Base-by-base conservation (phyloP, 257 asterid species). In the Solanum stenotomum region DNA sequence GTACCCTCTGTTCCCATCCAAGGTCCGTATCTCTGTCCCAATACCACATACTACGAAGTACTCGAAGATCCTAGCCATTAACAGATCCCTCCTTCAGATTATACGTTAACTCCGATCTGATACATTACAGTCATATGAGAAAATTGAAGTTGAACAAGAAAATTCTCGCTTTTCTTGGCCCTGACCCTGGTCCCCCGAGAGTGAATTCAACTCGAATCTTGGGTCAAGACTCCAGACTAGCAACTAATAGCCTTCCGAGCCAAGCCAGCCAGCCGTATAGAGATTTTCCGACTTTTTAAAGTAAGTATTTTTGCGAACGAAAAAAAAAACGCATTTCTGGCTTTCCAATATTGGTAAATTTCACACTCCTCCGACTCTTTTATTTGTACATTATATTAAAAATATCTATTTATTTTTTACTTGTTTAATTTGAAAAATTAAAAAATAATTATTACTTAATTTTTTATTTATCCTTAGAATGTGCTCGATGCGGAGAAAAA, bases 21-120 rank as follows among this genome's bases (percentile, higher is more conserved):
- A 91, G 37, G 99, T 94, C 22, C 98, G 96, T 90, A 96, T 94
- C 92, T 96, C 99, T 63, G 98, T 98, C 25, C 98, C 98, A 44
- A 96, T 87, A 31, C 99, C 99, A 89, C 99, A 96, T 44, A 95
- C 98, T 42, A 96, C 98, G 87, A 96, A 95, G 92, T 96, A 96
- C 91, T 96, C 99, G 86, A 96, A 96, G 90, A 96, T 91, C 89
- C 93, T 94, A 67, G 88, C 88, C 88, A 49, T 82, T 82, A 20
- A 4, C 85, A 49, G 85, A 79, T 79, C 85, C 6, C 25, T 1
- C 2, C 38, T 68, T 44, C 63, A 78, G 65, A 79, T 44, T 79
- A 44, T 44, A 16, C 67, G 16, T 31, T 49, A 82, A 82, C 70
- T 49, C 70, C 86, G 86, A 82, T 82, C 86, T 82, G 70, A 82